These are phyloP conservation scores for Phoma herbarum DNA, from an alignment of 2,329 filamentous ascomycete species.

Conservation along the genomic window DNA sequence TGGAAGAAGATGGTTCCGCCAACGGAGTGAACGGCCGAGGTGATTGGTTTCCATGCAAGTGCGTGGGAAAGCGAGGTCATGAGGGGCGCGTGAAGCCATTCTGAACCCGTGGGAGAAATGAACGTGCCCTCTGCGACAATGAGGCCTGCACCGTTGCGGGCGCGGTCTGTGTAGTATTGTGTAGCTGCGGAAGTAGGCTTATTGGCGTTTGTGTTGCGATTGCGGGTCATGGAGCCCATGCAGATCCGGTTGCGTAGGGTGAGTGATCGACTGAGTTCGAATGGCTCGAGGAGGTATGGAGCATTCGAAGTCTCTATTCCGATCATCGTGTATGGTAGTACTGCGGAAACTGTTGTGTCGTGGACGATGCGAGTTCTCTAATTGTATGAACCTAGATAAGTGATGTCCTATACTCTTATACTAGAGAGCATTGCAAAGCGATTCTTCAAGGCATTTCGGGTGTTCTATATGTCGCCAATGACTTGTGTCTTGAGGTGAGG, in stretches of 20 bases:
- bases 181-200: slow-evolving; percentile 26
- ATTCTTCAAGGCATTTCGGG: not conserved
- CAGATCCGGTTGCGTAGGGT: slow-evolving; percentile 26
- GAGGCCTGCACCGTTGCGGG: slow-evolving; percentile 29
- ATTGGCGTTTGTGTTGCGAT: slow-evolving; percentile 32
- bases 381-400: too few relatives aligned
- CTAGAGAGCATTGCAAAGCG: too few relatives aligned
- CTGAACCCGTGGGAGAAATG: slow-evolving; percentile 29
- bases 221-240: slow-evolving; percentile 41
- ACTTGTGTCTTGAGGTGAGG: not conserved
- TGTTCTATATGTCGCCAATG: slow-evolving; percentile 17
- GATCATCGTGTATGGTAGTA: slow-evolving; percentile 1
- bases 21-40: slow-evolving; percentile 31
- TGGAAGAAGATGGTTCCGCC: slow-evolving; percentile 35
- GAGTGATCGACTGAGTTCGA: not conserved
- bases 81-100: slow-evolving; percentile 32
- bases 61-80: slow-evolving; percentile 30
- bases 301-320: not conserved
- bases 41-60: slow-evolving; percentile 31
- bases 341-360: not conserved
- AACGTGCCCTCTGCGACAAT: slow-evolving; percentile 36
- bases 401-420: not conserved
- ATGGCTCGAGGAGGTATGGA: not conserved
- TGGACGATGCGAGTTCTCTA: not conserved
- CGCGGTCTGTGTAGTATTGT: slow-evolving; percentile 31